Evolutionary conservation across 2,329 filamentous ascomycete genomes (phyloP).

Genomic region (Phyllosticta citrichinensis): DNA sequence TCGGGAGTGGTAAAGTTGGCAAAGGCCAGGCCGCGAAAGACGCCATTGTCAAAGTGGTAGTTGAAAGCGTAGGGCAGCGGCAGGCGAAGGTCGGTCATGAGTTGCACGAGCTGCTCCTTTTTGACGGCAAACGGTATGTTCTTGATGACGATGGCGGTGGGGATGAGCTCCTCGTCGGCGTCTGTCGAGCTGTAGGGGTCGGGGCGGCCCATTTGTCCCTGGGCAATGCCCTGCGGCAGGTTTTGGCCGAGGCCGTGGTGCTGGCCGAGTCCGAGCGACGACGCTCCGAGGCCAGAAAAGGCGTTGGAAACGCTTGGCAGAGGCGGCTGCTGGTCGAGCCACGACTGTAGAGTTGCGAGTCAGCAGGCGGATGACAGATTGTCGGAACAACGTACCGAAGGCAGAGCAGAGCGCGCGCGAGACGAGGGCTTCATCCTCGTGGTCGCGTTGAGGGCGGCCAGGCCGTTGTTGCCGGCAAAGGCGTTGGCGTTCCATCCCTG

Average conservation of each 20-base stretch:
- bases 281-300: conserved; percentile 31
- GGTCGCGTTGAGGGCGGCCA: conserved; percentile 49
- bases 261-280: conserved; percentile 12
- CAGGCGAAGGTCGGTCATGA: conserved; percentile 91
- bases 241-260: conserved; percentile 1
- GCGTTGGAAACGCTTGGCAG: conserved; percentile 28
- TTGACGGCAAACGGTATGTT: conserved; percentile 98
- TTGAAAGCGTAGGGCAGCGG: conserved; percentile 98
- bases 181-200: conserved; percentile 38
- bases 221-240: conserved; percentile 2
- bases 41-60: conserved; percentile 97
- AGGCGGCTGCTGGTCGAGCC: conserved; percentile 49
- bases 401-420: conserved; percentile 52
- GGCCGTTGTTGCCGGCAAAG: conserved; percentile 54
- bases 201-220: conserved; percentile 24
- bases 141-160: conserved; percentile 97
- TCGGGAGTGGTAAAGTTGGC: conserved; percentile 96
- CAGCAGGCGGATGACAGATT: conserved; percentile 8
- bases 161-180: conserved; percentile 80
- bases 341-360: conserved; percentile 38
- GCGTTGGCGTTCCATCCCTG: conserved; percentile 73
- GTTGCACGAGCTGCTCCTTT: conserved; percentile 83
- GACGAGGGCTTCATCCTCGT: conserved; percentile 47
- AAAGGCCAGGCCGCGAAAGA: conserved; percentile 92
- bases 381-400: conserved; percentile 51